phyloP scores from a whole-genome alignment of 192 early-diverging fungal genomes.

The Backusella tarrabulga region DNA sequence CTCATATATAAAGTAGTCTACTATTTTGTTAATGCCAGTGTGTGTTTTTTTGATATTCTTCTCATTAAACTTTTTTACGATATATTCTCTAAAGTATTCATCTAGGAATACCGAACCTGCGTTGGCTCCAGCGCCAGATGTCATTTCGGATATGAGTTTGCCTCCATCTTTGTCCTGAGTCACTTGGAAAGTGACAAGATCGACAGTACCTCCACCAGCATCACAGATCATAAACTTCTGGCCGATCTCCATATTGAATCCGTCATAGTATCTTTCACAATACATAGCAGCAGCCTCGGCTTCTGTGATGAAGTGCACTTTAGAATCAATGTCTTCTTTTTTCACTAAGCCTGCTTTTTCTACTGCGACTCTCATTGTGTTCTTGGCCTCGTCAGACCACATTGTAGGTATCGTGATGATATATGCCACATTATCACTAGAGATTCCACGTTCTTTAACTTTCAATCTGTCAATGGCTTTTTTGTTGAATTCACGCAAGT shows the following conservation, averaged over 20 bases:
- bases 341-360: slow-evolving; percentile 49
- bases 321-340: slow-evolving; percentile 23
- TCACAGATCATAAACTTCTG: slow-evolving; percentile 48
- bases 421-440: background rate
- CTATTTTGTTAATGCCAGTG: slow-evolving; percentile 34
- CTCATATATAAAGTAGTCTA: slow-evolving; percentile 36
- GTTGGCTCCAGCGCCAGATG: slow-evolving; percentile 38
- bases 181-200: slow-evolving; percentile 46
- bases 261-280: slow-evolving; percentile 43
- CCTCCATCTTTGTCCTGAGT: slow-evolving; percentile 9
- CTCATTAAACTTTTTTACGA: slow-evolving; percentile 35
- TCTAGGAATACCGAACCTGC: slow-evolving; percentile 47
- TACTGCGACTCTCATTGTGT: slow-evolving; percentile 52
- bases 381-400: slow-evolving; percentile 51
- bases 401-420: background rate
- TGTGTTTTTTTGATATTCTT: slow-evolving; percentile 31
- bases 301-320: slow-evolving; percentile 43
- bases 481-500: background rate
- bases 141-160: slow-evolving; percentile 37
- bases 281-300: slow-evolving; percentile 51
- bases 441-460: no score
- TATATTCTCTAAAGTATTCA: slow-evolving; percentile 30
- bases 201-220: slow-evolving; percentile 50
- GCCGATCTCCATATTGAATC: slow-evolving; percentile 39
- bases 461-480: background rate